These are phyloP conservation scores for Magnusiomyces ingens DNA, from an alignment of 1,139 yeast species.

Conservation along the genomic window DNA sequence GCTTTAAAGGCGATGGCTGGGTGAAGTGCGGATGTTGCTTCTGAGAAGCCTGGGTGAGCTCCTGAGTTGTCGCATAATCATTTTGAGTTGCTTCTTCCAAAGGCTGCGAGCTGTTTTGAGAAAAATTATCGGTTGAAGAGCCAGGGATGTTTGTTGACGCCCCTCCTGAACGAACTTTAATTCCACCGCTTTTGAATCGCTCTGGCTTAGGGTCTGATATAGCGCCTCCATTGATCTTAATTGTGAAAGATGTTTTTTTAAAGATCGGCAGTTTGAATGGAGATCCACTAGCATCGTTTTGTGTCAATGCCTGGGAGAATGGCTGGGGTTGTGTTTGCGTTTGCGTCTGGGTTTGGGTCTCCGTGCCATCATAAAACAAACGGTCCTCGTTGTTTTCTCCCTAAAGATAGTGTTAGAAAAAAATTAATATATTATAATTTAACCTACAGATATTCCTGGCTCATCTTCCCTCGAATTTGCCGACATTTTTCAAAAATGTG, in stretches of 20 bases:
- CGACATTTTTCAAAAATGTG: no score
- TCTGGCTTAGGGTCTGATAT: neutral
- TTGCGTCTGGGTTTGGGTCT: constrained; percentile 2
- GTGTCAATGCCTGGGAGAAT: neutral
- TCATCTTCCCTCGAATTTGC: no score
- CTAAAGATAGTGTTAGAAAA: neutral
- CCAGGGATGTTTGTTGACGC: neutral
- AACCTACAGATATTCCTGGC: no score
- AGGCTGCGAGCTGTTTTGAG: neutral
- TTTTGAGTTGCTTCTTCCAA: neutral
- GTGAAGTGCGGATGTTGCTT: neutral
- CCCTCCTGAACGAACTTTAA: neutral
- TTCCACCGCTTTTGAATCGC: neutral
- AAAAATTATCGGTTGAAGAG: neutral
- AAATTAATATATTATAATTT: neutral
- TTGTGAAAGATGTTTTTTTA: neutral
- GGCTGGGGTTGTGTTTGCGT: constrained; percentile 7
- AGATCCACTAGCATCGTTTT: neutral
- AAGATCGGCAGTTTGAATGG: neutral
- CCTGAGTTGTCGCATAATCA: neutral
- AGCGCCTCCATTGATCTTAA: neutral
- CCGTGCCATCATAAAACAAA: neutral
- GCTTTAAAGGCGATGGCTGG: neutral
- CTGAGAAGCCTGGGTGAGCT: neutral
- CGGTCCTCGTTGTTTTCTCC: neutral